Base-by-base conservation (phyloP, 371 early-diverging fungal genomes). In the Neoconidiobolus thromboides region DNA sequence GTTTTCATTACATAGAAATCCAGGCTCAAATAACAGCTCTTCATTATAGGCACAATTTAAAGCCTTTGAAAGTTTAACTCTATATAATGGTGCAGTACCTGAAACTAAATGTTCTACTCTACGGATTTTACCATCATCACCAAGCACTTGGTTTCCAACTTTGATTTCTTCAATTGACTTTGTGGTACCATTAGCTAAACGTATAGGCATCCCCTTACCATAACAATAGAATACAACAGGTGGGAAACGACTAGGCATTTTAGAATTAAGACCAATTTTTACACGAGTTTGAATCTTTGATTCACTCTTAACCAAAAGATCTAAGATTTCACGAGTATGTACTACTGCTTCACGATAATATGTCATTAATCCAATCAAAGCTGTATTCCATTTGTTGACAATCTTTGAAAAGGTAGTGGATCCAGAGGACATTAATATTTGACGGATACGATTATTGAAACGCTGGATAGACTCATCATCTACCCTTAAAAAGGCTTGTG, bases 171-270 rank as follows among this genome's bases (percentile, higher is more conserved):
- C 46, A 41, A 61, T 65, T n/a, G 48, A 36, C 44, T 61, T 61
- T 40, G 61, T 55, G 38, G 47, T 37, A 41, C 69, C 69, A 38
- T 66, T 59, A 49, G 64, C 63, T 64, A 68, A 57, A 41, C 53
- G 60, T 10, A 68, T 58, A 15, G 2, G 61, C 2, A 66, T 62
- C 48, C 26, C 41, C 55, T 14, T n/a, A 47, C 1, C 50, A 61
- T 46, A n/a, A 46, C 55, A 71, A 64, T 87, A 90, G 71, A 95
- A 92, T 0, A 97, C 86, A 2, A 93, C 92, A 14, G 94, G 94
- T 46, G 99, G 99, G 85, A 98, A 98, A 69, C 99, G 83, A 40
- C 82, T 82, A 61, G 98, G 96, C 96, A 98, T 98, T 75, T 98
- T 98, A 53, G 91, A 90, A 75, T 99, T 99, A 64, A 99, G 82